Base-by-base conservation (phyloP, 176 grass and related monocot species). In the Secale cereale region DNA sequence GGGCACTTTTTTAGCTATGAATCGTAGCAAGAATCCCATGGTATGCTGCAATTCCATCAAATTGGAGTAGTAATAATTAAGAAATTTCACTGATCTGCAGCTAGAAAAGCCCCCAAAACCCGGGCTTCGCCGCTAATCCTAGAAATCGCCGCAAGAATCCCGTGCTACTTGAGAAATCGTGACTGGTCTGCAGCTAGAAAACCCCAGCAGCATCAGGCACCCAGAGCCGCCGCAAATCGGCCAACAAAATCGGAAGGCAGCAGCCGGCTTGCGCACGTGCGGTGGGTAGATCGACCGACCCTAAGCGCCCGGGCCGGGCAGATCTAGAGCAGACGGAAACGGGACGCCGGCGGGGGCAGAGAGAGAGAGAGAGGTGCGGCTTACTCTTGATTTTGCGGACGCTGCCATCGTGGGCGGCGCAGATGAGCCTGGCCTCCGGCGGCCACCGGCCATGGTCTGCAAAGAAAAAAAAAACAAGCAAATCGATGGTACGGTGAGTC, bases 311-410 rank as follows among this genome's bases (percentile, higher is more conserved):
- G 48, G 48, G 16, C 48, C 6, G 2, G 16, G 0, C 48, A 52
- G 48, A 52, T 52, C 16, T 52, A 17, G 48, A 52, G 48, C 48
- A 52, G 48, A 52, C 48, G 48, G 45, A 46, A 11, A 43, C 30
- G 3, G 3, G 30, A 31, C 30, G 30, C 2, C 1, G 36, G 7
- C 1, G 36, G 36, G 36, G 36, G 45, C 45, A 6, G 45, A 16
- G 4, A 15, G 7, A 37, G 36, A 37, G 70, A 1, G 13, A 6
- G 39, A 25, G 1, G 12, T 0, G 13, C 45, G 67, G 2, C 28
- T 76, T 81, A 82, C 78, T 74, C 70, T 82, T 87, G 70, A 87
- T 72, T 8, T 28, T 5, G 31, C 60, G 59, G 78, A 81, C 46
- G 40, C 75, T 8, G 8, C 78, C 70, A 25, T 43, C 0, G 85